phyloP scores from a whole-genome alignment of 768 basidiomycete species.

The Rossbeevera mucosa region DNA sequence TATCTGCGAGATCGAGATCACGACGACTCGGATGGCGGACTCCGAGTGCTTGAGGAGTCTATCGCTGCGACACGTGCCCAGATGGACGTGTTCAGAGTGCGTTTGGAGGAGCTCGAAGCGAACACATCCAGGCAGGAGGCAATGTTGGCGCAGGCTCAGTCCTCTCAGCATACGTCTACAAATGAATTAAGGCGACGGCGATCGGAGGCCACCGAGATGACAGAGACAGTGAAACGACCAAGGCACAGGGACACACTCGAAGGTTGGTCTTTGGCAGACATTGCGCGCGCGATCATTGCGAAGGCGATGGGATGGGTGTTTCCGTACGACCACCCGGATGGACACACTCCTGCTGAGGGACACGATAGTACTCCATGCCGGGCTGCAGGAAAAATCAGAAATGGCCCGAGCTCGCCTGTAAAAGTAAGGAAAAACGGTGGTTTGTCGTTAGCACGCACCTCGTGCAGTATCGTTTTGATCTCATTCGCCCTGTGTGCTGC shows the following conservation, averaged over 20 bases:
- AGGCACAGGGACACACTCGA: neutral
- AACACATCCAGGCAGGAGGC: conserved; percentile 18
- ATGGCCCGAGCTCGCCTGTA: neutral
- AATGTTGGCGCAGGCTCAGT: neutral
- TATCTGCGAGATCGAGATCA: neutral
- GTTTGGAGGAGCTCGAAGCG: conserved; percentile 26
- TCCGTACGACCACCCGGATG: conserved; percentile 13
- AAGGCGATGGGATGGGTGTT: conserved; percentile 23
- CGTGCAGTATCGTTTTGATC: conserved; percentile 22
- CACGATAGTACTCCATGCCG: neutral
- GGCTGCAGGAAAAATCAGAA: neutral
- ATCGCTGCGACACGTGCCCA: conserved; percentile 21
- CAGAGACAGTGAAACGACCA: neutral
- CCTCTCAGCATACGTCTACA: neutral
- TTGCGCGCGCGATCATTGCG: conserved; percentile 15
- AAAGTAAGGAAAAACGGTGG: conserved; percentile 7
- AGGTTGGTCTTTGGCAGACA: conserved; percentile 1
- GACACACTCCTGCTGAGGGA: neutral
- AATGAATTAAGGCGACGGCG: neutral
- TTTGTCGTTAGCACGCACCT: conserved; percentile 10
- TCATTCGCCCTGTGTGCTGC: conserved; percentile 27
- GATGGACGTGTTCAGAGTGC: conserved; percentile 23
- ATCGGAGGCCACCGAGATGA: neutral
- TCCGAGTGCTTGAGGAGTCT: conserved; percentile 23
- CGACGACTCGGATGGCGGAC: neutral